Base-by-base conservation (phyloP, 202 grass and related monocot genomes). In the Elaeis oleifera region DNA sequence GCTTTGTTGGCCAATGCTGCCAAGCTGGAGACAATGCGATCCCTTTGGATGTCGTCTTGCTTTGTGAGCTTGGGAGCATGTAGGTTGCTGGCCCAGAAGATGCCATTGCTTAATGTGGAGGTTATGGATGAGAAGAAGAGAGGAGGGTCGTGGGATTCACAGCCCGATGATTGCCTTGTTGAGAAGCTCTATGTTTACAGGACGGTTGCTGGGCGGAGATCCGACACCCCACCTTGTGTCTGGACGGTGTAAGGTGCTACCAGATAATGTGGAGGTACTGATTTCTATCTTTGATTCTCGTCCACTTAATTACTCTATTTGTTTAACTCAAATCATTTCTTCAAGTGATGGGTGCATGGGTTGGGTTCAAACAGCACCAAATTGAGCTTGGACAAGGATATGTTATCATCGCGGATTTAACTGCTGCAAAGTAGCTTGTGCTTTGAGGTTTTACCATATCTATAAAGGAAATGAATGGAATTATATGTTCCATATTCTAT, bases 11-110 rank as follows among this genome's bases (percentile, higher is more conserved):
- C 77, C 62, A 90, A 90, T 75, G 80, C 83, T 61, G 80, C 74
- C 54, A 90, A 90, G 83, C 83, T 90, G 70, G 80, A 86, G 88
- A 90, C 83, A 90, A 90, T 90, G 88, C 83, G 88, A 90, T 90
- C 83, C 88, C 83, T 90, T 90, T 90, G 88, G 88, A 90, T 90
- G 83, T 86, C 83, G 66, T 80, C 88, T 19, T 86, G 83, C 77
- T 80, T 67, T 59, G 72, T 90, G 74, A 86, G 83, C 54, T 57
- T 86, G 77, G 88, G 80, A 19, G 77, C 76, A 49, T 90, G 88
- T 75, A 77, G 77, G 64, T 76, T 69, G 66, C 77, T 90, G 74
- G 88, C 83, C 36, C 62, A 64, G 61, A 90, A 83, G 74, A 90
- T 90, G 82, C 87, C 82, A 6, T 65, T 13, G 26, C 82, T 90